Evolutionary conservation across 148 eudicot species (phyloP).

Genomic region (Cornus kousa): DNA sequence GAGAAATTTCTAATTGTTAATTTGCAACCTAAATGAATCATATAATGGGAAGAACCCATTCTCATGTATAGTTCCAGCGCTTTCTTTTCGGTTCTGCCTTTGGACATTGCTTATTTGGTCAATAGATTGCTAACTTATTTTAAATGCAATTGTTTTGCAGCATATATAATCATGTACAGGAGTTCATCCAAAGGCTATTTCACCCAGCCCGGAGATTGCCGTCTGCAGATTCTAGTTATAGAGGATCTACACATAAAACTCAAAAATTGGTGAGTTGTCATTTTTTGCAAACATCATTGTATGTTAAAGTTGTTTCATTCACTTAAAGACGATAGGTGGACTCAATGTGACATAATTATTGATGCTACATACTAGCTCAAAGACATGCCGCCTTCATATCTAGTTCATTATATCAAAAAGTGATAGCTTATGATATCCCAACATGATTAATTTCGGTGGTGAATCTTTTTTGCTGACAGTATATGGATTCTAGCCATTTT

Average conservation of each 20-base stretch:
- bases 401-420: too few species aligned
- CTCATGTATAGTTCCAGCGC: background rate
- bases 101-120: background rate
- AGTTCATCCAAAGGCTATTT: conserved; percentile 37
- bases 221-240: conserved; percentile 29
- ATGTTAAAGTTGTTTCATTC: background rate
- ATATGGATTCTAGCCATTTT: too few species aligned
- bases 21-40: background rate
- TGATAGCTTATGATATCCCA: too few species aligned
- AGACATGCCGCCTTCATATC: too few species aligned
- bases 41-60: background rate
- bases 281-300: background rate
- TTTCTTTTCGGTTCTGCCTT: background rate
- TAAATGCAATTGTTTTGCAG: conserved; percentile 30
- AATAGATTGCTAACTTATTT: background rate
- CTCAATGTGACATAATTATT: background rate
- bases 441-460: too few species aligned
- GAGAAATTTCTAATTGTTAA: background rate
- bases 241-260: conserved; percentile 25
- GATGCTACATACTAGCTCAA: too few species aligned
- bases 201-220: conserved; percentile 32
- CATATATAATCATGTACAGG: conserved; percentile 62
- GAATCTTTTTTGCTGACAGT: too few species aligned
- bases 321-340: background rate
- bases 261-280: conserved; percentile 41